A percentile compares a stretch with the other conserved stretches of the same genome.
phyloP scores from a whole-genome alignment of 2,329 filamentous ascomycete species.

The Didymella arachidicola region DNA sequence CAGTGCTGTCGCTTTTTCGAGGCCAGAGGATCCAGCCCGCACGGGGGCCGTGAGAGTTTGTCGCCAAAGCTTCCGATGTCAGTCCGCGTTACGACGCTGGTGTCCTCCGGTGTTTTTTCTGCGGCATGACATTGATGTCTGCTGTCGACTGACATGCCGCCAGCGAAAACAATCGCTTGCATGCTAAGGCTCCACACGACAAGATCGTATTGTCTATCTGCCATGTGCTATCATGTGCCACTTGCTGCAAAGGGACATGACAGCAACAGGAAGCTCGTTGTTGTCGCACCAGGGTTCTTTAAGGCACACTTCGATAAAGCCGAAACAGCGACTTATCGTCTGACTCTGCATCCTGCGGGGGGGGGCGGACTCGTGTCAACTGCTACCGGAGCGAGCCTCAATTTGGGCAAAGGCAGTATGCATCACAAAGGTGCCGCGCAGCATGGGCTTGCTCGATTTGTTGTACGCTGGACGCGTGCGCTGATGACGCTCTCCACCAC shows the following conservation, averaged over 20 bases:
- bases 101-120: constrained; percentile 8
- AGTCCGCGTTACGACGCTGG: constrained; percentile 10
- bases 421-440: constrained; percentile 2
- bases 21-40: constrained; percentile 11
- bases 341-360: constrained; percentile 22
- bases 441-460: constrained; percentile 9
- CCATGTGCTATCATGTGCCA: constrained; percentile 18
- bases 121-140: constrained; percentile 9
- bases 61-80: constrained; percentile 16
- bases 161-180: constrained; percentile 4
- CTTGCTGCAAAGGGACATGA: constrained; percentile 23
- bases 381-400: constrained; percentile 15
- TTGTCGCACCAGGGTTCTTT: constrained; percentile 38
- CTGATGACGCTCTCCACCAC: constrained; percentile 13
- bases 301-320: constrained; percentile 26
- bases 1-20: constrained; percentile 17
- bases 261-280: constrained; percentile 20
- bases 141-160: constrained; percentile 7
- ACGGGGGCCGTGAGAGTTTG: constrained; percentile 6
- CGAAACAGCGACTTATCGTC: constrained; percentile 28
- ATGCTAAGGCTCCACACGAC: constrained; percentile 18
- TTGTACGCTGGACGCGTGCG: constrained; percentile 2
- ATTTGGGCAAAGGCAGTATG: constrained; percentile 11
- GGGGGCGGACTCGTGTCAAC: constrained; percentile 12
- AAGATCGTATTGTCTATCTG: constrained; percentile 10